Evolutionary conservation across 768 basidiomycete species (phyloP), one percentile per base, ranked within the genome.

Genomic region (Trametes cubensis): DNA sequence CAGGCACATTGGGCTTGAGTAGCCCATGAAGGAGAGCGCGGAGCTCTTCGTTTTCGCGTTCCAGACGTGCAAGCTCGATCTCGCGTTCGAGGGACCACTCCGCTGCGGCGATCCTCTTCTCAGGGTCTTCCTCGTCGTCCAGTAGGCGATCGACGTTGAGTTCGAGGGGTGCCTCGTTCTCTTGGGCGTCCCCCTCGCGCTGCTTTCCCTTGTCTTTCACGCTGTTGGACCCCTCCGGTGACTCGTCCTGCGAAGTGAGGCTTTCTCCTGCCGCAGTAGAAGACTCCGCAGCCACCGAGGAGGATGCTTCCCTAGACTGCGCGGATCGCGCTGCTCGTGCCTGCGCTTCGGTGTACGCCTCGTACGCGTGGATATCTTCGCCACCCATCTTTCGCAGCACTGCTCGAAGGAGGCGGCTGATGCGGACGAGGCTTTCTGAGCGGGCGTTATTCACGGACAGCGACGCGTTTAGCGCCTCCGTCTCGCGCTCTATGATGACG

Each of bases 41-140:
- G 64, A 99, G 76, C 65, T 90, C 83, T 55, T 84, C 82, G 71
- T 99, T 98, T 79, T 99, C 96, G 66, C 81, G 84, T 75, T 95
- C 88, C 42, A 99, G 78, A 53, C 94, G 81, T 34, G 86, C 84
- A 2, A 99, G 84, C 76, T 99, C 96, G 70, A 87, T 88, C 72
- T 98, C 97, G 62, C 95, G 81, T 69, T 95, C 92, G 64, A 99
- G 73, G 1, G 92, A 87, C 79, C 87, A 84, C 62, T 96, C 92
- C n/a, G 83, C 79, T 2, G 70, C 73, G 38, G 72, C 76, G 34
- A 76, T 75, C 44, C 69, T 63, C 8, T 55, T 69, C 21, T 76
- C 74, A n/a, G 66, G 73, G 56, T 70, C 70, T 11, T 69, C 65
- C 28, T 72, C 72, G 1, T 69, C 66, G 13, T 67, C 67, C 8